Percentiles rank a stretch among this genome's conserved stretches.
Evolutionary conservation across 2,329 filamentous ascomycete species (phyloP).

Genomic region (Lachnellula cervina): DNA sequence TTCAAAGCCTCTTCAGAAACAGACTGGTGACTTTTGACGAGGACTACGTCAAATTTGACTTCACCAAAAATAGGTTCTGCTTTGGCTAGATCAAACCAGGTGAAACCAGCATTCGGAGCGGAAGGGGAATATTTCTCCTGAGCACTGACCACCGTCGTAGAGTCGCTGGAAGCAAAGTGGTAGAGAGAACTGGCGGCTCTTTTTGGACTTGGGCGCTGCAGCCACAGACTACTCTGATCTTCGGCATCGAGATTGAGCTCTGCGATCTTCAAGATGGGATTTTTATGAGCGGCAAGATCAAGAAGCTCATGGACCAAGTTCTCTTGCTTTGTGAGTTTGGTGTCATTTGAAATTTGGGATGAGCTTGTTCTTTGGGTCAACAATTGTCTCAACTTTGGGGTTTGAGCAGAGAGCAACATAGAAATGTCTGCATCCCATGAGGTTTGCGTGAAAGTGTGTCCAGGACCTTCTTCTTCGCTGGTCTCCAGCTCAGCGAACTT

Average conservation of each 20-base stretch:
- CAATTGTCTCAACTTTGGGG: slow-evolving; percentile 19
- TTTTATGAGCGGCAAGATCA: slow-evolving; percentile 27
- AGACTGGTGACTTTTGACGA: neutral
- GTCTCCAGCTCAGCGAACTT: slow-evolving; percentile 16
- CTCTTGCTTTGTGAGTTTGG: no score
- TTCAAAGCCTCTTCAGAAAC: neutral
- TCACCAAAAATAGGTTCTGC: neutral
- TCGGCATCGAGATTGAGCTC: slow-evolving; percentile 30
- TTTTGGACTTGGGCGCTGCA: neutral
- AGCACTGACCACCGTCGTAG: neutral
- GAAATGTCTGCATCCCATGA: slow-evolving; percentile 20
- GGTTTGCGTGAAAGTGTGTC: slow-evolving; percentile 11
- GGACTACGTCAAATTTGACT: neutral
- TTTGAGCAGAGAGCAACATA: slow-evolving; percentile 20
- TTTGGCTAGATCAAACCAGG: neutral
- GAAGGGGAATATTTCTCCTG: neutral
- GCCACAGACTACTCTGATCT: neutral
- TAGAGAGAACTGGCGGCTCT: neutral
- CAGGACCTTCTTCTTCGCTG: neutral
- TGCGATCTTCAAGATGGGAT: slow-evolving; percentile 32
- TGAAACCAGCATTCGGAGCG: neutral
- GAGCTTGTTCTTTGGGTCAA: no score
- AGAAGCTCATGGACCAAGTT: no score
- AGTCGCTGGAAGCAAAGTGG: neutral
- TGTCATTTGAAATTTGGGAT: no score